These are phyloP conservation scores for Scheffersomyces lignosus DNA, from an alignment of 805 yeast species.

Conservation along the genomic window DNA sequence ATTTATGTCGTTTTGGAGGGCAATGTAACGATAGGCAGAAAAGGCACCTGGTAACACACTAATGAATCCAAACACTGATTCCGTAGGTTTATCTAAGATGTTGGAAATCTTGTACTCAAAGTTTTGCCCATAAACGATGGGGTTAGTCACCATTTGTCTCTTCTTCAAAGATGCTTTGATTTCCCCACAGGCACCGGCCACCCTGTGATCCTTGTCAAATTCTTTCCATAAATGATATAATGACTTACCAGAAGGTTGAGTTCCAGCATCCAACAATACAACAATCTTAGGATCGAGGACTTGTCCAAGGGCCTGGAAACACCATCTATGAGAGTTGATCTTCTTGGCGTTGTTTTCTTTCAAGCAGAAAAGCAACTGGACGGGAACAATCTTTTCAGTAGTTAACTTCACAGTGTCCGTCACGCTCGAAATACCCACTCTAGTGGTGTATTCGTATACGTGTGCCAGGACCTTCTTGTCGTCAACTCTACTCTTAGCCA, in stretches of 20 bases:
- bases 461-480: constrained; percentile 64
- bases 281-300: constrained; percentile 59
- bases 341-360: constrained; percentile 65
- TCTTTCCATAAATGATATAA: constrained; percentile 63
- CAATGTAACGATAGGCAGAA: constrained; percentile 61
- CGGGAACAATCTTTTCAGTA: constrained; percentile 58
- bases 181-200: constrained; percentile 76
- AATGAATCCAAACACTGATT: constrained; percentile 63
- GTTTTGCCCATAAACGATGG: constrained; percentile 64
- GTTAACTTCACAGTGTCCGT: constrained; percentile 56
- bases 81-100: constrained; percentile 66
- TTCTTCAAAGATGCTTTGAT: constrained; percentile 57
- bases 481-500: constrained; percentile 59
- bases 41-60: constrained; percentile 70
- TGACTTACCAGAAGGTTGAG: constrained; percentile 59
- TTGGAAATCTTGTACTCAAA: constrained; percentile 69
- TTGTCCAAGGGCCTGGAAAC: constrained; percentile 63
- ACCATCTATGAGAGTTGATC: constrained; percentile 69
- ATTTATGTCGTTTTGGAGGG: constrained; percentile 54
- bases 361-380: constrained; percentile 59
- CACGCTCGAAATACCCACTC: constrained; percentile 47
- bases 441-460: constrained; percentile 65
- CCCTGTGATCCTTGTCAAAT: constrained; percentile 55
- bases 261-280: constrained; percentile 62
- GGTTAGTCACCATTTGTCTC: constrained; percentile 52